Evolutionary conservation across 1,284 basidiomycete species (phyloP), one percentile per base, ranked within the genome.

Genomic region (Chiua sp.): DNA sequence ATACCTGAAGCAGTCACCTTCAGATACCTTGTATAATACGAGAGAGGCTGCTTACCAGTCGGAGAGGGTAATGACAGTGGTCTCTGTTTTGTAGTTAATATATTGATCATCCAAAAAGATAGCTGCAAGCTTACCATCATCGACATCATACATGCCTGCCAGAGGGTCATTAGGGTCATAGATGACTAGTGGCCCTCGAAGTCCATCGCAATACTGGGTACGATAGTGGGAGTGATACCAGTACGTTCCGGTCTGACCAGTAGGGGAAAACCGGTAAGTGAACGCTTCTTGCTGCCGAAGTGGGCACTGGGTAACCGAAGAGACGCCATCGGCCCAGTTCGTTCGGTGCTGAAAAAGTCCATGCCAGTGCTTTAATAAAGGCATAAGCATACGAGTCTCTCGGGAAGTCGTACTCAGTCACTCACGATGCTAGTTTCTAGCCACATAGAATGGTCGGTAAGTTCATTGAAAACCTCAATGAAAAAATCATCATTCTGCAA

Each of bases 171-270:
- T 1, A 3, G 74, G 78, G 50, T 79, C 79, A 52, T 80, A 77
- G 13, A 80, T 69, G 13, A 80, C 72, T 13, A 74, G 35, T 6
- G 76, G 68, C 1, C 84, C 82, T 47, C 82, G 75, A 39, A 82
- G 71, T 23, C 82, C 82, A 55, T 83, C 81, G 55, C 80, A 82
- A 59, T 83, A 81, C 46, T 73, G 72, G n/a, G 53, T 65, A 1
- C 10, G n/a, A 52, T 59, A 70, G 46, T 73, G 72, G 7, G 76
- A 77, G 49, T 75, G 76, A 35, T 75, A 75, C 73, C 76, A 75
- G 51, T 67, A 75, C 12, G 74, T 73, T 53, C 75, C 73, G 3
- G 53, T 72, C 48, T 74, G 75, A 18, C 56, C 51, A 1, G n/a
- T 39, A 16, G 57, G 44, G 7, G 42, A 46, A 54, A 75, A 77